Evolutionary conservation across 2,329 filamentous ascomycete species (phyloP).

Genomic region (Fusarium chlamydosporum): DNA sequence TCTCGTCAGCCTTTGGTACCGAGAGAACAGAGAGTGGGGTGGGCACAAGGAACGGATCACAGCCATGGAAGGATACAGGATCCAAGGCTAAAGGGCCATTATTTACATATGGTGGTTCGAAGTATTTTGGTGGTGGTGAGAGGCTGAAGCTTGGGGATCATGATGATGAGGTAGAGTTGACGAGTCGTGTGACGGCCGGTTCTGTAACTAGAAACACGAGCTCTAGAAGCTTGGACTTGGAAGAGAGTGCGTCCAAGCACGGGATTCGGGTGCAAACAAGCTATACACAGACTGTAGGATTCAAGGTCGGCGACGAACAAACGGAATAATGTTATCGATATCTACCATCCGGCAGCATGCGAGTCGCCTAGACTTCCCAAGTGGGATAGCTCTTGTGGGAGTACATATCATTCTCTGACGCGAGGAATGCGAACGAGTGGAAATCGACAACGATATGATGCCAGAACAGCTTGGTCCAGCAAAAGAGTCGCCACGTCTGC

Average conservation of each 20-base stretch:
- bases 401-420: too few species aligned
- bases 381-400: too few species aligned
- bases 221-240: neutral
- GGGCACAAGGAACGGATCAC: neutral
- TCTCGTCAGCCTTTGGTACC: conserved; percentile 8
- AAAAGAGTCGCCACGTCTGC: neutral
- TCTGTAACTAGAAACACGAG: neutral
- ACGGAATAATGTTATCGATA: too few species aligned
- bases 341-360: too few species aligned
- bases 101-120: conserved; percentile 23
- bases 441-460: neutral
- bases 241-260: neutral
- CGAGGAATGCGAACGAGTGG: neutral
- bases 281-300: neutral
- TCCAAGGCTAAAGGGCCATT: neutral
- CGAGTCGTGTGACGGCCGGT: neutral
- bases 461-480: neutral
- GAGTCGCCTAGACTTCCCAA: too few species aligned
- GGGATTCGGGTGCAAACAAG: neutral
- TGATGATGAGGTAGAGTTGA: conserved; percentile 25
- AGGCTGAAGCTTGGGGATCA: conserved; percentile 12
- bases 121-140: conserved; percentile 9
- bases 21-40: neutral
- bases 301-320: too few species aligned
- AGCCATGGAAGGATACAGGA: neutral